Conservation (phyloP, 495 filamentous ascomycete genomes). For the Apodospora peruviana region DNA sequence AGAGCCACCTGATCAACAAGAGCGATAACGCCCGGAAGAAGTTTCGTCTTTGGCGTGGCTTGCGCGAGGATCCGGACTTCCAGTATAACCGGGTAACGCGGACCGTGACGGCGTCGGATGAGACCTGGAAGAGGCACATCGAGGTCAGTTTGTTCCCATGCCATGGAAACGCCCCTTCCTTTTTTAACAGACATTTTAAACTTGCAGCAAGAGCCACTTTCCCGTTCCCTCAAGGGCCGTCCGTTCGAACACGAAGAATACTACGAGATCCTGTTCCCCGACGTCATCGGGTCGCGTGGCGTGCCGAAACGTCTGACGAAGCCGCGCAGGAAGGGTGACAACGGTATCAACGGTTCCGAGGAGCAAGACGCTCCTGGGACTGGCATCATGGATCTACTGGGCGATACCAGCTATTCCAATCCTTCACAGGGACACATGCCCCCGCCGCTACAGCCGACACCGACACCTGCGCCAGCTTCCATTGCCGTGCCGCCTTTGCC, state of each 20-base stretch:
- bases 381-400: conserved; percentile 26
- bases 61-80: conserved; percentile 45
- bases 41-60: conserved; percentile 47
- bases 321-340: conserved; percentile 33
- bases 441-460: conserved; percentile 4
- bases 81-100: conserved; percentile 36
- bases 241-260: conserved; percentile 48
- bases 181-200: conserved; percentile 4
- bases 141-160: conserved; percentile 24
- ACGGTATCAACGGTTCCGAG: conserved; percentile 19
- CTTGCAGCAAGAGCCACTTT: conserved; percentile 41
- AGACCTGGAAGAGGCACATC: conserved; percentile 42
- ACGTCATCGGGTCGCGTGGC: conserved; percentile 45
- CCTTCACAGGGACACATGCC: conserved; percentile 18
- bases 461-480: neutral
- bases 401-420: conserved; percentile 17
- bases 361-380: conserved; percentile 26
- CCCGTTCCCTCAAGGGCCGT: conserved; percentile 39
- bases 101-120: conserved; percentile 43
- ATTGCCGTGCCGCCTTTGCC: conserved; percentile 6
- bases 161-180: neutral
- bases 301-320: conserved; percentile 47
- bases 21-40: conserved; percentile 50
- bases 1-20: conserved; percentile 49
- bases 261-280: conserved; percentile 45